Evolutionary conservation across 768 basidiomycete species (phyloP), one percentile per base, ranked within the genome.

Genomic region (Suillus cothurnatus): DNA sequence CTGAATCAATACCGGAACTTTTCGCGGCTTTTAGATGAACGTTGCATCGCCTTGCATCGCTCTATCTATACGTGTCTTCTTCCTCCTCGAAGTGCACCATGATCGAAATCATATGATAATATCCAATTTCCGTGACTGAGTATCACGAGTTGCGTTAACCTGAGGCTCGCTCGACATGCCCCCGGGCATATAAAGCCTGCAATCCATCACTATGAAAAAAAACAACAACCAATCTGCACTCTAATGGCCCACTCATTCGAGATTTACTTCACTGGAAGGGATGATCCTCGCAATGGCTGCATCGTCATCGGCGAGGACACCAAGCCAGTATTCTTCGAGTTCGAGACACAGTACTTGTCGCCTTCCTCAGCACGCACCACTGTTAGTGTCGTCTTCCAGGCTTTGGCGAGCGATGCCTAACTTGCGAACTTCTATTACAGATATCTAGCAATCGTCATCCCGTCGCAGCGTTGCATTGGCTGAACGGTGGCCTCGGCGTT

Each of bases 261-360:
- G 72, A 76, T 92, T 39, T 90, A 84, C 77, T 92, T 91, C 81
- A 88, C 88, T 56, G 87, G 89, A 63, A 80, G 80, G 72, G 87
- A 88, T 74, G 84, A 92, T 78, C 89, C 90, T 53, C 85, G 89
- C 62, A 71, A 84, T 64, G 82, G 81, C 64, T 89, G 87, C 72
- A 82, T 86, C 64, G 77, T 91, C 78, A 90, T 91, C 69, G 88
- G 90, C 47, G 84, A 88, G 71, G 86, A 85, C 75, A 79, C 78
- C 38, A 82, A 79, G 68, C 84, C 84, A 1, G 76, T 90, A 69
- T 89, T 85, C 78, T 85, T 87, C 73, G 85, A 82, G 71, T 91
- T 92, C 75, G 85, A 88, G 72, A 92, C 90, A 14, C 78, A 81
- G 61, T 5, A 62, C 43, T 19, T 65, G 31, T 55, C 73, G 50